Evolutionary conservation across 768 basidiomycete species (phyloP).

Genomic region (Boletus rex-veris): DNA sequence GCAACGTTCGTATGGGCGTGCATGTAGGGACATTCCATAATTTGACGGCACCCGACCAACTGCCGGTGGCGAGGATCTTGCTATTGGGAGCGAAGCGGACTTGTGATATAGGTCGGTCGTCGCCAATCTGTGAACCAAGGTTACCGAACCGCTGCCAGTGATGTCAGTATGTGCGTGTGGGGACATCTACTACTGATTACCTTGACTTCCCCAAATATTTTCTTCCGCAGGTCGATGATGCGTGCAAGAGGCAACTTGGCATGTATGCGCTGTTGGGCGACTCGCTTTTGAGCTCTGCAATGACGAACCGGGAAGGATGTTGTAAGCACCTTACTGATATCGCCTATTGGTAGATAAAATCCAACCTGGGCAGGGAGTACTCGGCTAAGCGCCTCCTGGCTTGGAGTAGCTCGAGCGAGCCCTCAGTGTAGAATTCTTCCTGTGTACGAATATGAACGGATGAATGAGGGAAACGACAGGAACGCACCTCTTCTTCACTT

Average conservation of each 20-base stretch:
- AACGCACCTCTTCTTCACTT: constrained; percentile 70
- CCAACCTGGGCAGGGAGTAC: constrained; percentile 93
- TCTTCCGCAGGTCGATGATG: constrained; percentile 90
- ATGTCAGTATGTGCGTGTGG: not conserved
- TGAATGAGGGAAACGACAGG: not conserved
- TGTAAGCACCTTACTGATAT: constrained; percentile 76
- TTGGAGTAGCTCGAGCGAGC: constrained; percentile 81
- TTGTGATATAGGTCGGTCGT: constrained; percentile 90
- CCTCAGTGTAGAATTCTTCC: constrained; percentile 96
- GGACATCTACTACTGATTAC: constrained; percentile 39
- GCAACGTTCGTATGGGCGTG: constrained; percentile 68
- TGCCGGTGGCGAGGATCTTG: constrained; percentile 83
- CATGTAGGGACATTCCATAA: constrained; percentile 95
- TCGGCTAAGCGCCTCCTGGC: constrained; percentile 85
- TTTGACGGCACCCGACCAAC: constrained; percentile 95
- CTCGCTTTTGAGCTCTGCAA: constrained; percentile 90
- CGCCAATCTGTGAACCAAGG: constrained; percentile 96
- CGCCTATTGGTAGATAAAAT: constrained; percentile 57
- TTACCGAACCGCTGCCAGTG: constrained; percentile 75
- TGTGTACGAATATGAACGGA: constrained; percentile 29
- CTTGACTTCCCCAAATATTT: constrained; percentile 85
- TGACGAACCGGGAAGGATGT: constrained; percentile 37
- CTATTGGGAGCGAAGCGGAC: constrained; percentile 95
- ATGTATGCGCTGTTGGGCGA: constrained; percentile 91
- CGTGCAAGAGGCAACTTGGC: constrained; percentile 81